Base-by-base conservation (phyloP, 192 early-diverging fungal species). In the Gryganskiella cystojenkinii region DNA sequence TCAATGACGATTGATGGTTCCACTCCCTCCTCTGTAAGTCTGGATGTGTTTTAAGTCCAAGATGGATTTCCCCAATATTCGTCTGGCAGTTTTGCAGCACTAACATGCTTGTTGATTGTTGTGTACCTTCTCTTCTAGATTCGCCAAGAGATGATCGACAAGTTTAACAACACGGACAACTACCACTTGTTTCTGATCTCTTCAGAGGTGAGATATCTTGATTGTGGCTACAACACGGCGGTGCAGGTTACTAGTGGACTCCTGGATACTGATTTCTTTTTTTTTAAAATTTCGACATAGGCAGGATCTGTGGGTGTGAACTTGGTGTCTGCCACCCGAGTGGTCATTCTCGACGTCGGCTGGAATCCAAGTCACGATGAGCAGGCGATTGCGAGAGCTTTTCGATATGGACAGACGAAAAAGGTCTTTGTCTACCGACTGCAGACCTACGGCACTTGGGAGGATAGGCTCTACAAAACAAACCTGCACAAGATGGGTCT, bases 361-460 rank as follows among this genome's bases (percentile, higher is more conserved):
- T 95, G 92, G 92, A 95, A 94, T 54, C 94, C 94, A 24, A 89
- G 88, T 35, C 76, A 81, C 46, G 91, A 92, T 61, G 89, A 94
- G 49, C 92, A 94, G 79, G 89, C 91, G 3, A 84, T 94, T 33
- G 92, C 90, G 0, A 80, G 91, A 6, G 86, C 83, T 10, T 90
- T 92, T 70, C 85, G 91, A 11, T 93, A 88, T 73, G 92, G 90
- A 10, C 92, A 94, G 69, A 84, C 57, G 19, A 82, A 85, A n/a
- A 86, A 81, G 14, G 91, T 94, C 22, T 89, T 79, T 73, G 88
- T 93, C 4, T 94, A 94, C 56, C 73, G 91, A 9, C 66, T 92
- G 45, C 58, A 87, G 55, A 89, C 89, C 0, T 58, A 67, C 24
- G 84, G 82, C 14, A 89, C 91, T 0, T 87, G 86, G 70, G 91